Base-by-base conservation (phyloP, 768 basidiomycete genomes). In the Galerina sulciceps region DNA sequence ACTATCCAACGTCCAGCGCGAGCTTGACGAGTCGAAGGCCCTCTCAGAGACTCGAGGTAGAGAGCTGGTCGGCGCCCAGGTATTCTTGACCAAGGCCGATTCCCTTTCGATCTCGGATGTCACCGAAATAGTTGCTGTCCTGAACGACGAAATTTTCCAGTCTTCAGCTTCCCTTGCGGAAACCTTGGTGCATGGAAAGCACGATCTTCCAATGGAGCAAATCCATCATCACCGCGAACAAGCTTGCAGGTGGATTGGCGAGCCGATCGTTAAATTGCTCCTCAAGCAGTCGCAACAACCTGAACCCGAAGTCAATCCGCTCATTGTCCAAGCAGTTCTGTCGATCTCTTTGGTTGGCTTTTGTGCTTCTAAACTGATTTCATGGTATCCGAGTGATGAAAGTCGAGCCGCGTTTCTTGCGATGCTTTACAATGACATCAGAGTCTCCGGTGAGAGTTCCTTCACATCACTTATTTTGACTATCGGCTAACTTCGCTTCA, bases 121-220 rank as follows among this genome's bases (percentile, higher is more conserved):
- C 37, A 42, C 41, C 13, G 73, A 40, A 71, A 67, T 37, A 71
- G 53, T 58, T 8, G 48, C 45, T 11, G 49, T 34, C 15, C 51
- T 65, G 10, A 66, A 67, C 22, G 58, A 61, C 10, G 60, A 52
- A 22, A 63, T 58, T 18, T 63, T 71, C 65, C 70, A 65, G 62
- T 59, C 31, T 57, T 56, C 54, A 18, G 69, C 13, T 69, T 57
- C 49, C 11, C 44, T 67, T 15, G 48, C 52, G 68, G 44, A 79
- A 67, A 59, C 80, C 77, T 40, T 82, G 67, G 17, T 37, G 80
- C 84, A 63, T 73, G 80, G 71, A 14, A 66, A 80, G 74, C 15
- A 65, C 14, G 23, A 53, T 9, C 18, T 86, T n/a, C 81, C 85
- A 49, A 67, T 78, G 6, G 77, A 78, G 57, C 55, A 58, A 3